Evolutionary conservation across 2,329 filamentous ascomycete genomes (phyloP).

Genomic region (Westerdykella ornata): DNA sequence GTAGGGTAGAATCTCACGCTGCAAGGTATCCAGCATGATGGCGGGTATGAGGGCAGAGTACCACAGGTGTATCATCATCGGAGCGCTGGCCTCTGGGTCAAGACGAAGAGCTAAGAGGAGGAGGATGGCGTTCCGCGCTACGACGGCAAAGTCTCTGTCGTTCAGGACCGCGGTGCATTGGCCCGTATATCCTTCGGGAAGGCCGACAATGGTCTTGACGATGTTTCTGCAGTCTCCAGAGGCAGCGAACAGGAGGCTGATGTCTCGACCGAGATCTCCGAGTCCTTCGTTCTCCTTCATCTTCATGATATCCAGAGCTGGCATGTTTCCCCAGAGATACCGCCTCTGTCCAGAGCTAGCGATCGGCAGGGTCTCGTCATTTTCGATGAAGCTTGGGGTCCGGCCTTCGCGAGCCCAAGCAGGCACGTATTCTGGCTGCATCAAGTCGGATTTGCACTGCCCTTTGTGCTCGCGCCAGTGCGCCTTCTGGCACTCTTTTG

Average conservation of each 20-base stretch:
- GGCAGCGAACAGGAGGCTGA: constrained; percentile 37
- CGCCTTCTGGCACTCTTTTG: constrained; percentile 23
- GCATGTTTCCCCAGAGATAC: constrained; percentile 40
- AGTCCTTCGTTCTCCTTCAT: constrained; percentile 21
- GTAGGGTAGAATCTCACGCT: constrained; percentile 19
- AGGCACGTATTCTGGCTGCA: constrained; percentile 26
- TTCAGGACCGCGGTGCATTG: constrained; percentile 34
- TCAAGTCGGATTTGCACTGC: constrained; percentile 26
- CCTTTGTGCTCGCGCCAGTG: constrained; percentile 29
- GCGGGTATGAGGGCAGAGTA: constrained; percentile 39
- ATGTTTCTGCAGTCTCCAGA: constrained; percentile 44
- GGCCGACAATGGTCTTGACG: constrained; percentile 34
- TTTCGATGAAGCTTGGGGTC: constrained; percentile 18
- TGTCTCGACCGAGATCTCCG: constrained; percentile 19
- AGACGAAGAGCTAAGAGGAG: constrained; percentile 31
- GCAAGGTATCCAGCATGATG: constrained; percentile 17
- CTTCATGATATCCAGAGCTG: constrained; percentile 37
- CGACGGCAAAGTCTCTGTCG: constrained; percentile 37
- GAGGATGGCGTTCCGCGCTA: constrained; percentile 38
- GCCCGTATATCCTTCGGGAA: constrained; percentile 27
- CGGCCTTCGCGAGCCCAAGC: constrained; percentile 22
- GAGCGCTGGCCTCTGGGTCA: constrained; percentile 15
- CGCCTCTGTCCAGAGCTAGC: constrained; percentile 3
- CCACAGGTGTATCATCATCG: constrained; percentile 42
- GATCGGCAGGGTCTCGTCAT: neutral